These are phyloP conservation scores for Parafenestella ontariensis DNA, from an alignment of 2,329 filamentous ascomycete genomes.

Conservation along the genomic window DNA sequence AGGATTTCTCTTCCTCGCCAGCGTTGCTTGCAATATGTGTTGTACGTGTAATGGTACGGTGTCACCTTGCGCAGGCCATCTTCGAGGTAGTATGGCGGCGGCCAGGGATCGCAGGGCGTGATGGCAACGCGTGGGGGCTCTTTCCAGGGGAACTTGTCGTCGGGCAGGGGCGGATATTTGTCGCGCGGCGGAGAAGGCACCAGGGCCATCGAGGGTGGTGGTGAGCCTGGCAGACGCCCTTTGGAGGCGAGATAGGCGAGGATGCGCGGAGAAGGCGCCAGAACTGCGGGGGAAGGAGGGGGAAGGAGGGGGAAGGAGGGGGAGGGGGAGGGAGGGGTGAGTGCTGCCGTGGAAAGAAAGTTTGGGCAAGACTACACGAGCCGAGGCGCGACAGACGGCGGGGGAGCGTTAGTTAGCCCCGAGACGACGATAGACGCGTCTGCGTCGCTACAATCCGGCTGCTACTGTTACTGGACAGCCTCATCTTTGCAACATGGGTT, in stretches of 20 bases:
- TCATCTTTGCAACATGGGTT: constrained; percentile 27
- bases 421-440: background rate
- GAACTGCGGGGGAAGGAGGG: constrained; percentile 16
- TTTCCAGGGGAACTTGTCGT: constrained; percentile 49
- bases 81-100: constrained; percentile 80
- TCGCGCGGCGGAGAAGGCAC: constrained; percentile 39
- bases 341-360: background rate
- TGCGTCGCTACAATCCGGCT: background rate
- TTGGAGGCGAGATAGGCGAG: constrained; percentile 60
- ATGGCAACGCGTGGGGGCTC: constrained; percentile 58
- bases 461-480: background rate
- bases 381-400: constrained; percentile 5
- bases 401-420: background rate
- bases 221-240: constrained; percentile 47
- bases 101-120: constrained; percentile 62
- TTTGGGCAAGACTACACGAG: background rate
- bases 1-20: constrained; percentile 84
- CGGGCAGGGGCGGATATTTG: constrained; percentile 36
- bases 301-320: constrained; percentile 3
- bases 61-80: constrained; percentile 81
- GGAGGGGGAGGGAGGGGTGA: background rate
- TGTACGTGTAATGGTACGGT: constrained; percentile 93
- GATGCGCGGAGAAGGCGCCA: constrained; percentile 62
- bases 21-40: constrained; percentile 91
- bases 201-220: constrained; percentile 58